These are phyloP conservation scores for Sarcocystis neurona DNA, from an alignment of 169 alveolate genomes.

Conservation along the genomic window DNA sequence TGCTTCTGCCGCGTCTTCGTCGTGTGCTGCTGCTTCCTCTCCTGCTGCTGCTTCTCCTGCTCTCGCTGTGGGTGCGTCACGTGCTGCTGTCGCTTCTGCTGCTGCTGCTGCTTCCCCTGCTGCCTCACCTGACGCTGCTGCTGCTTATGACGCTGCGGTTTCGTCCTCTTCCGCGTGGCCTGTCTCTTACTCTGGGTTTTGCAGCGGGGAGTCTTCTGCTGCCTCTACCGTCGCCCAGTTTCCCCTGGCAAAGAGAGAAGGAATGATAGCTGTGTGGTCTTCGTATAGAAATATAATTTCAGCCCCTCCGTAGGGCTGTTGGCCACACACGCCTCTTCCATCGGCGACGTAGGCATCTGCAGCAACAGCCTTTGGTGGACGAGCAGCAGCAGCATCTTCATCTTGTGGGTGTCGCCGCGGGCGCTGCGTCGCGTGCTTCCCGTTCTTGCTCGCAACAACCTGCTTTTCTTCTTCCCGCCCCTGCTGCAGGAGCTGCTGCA, in stretches of 20 bases:
- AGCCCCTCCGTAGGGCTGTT: slow-evolving; percentile 13
- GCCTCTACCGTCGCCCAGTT: slow-evolving; percentile 35
- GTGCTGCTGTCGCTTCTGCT: neutral
- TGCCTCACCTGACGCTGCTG: neutral
- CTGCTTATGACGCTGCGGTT: neutral
- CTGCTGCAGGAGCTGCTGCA: neutral
- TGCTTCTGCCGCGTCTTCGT: too few relatives aligned
- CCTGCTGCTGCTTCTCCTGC: too few relatives aligned
- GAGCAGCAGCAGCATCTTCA: neutral
- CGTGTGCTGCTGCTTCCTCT: too few relatives aligned
- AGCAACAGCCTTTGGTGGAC: neutral
- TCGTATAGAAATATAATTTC: slow-evolving; percentile 4
- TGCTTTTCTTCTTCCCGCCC: neutral
- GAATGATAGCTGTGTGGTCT: slow-evolving; percentile 31
- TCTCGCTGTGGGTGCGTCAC: too few relatives aligned
- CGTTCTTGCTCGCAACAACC: neutral
- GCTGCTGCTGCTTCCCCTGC: neutral
- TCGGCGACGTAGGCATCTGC: neutral
- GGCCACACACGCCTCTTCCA: neutral
- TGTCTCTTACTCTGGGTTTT: slow-evolving; percentile 3
- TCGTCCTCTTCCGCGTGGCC: neutral
- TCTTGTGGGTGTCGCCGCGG: neutral
- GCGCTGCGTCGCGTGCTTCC: neutral
- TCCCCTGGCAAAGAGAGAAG: slow-evolving; percentile 18
- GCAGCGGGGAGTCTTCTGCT: neutral